Percentiles rank a stretch among this genome's conserved stretches.
These are phyloP conservation scores for Tagetes patula DNA, from an alignment of 129 eudicot genomes.

Conservation along the genomic window DNA sequence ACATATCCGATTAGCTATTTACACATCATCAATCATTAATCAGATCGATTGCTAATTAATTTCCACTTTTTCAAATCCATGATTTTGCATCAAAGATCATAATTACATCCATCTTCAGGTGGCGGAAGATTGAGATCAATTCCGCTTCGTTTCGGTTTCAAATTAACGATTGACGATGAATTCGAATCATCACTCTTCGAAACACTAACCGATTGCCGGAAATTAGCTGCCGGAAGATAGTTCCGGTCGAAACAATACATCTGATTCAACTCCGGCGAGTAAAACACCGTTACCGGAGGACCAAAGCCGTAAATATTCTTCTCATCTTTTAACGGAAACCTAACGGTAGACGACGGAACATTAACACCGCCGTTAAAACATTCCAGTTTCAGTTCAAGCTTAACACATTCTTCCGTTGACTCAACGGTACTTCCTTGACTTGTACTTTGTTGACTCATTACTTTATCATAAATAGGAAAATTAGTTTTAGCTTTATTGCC, in stretches of 20 bases:
- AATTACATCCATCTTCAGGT: slow-evolving; percentile 16
- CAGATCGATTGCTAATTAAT: too few relatives aligned
- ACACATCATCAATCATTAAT: background rate
- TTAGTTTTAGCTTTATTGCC: slow-evolving; percentile 55
- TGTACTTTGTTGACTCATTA: slow-evolving; percentile 41
- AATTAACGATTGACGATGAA: slow-evolving; percentile 54
- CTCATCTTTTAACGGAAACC: too few relatives aligned
- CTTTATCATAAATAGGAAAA: slow-evolving; percentile 32
- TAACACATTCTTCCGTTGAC: slow-evolving; percentile 35
- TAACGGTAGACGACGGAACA: slow-evolving; percentile 16
- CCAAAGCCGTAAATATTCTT: too few relatives aligned
- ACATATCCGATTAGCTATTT: slow-evolving; percentile 13
- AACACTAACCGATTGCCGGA: slow-evolving; percentile 26
- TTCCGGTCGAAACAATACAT: slow-evolving; percentile 33
- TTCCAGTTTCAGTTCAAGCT: slow-evolving; percentile 30
- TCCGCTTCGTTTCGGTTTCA: slow-evolving; percentile 28
- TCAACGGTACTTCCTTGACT: slow-evolving; percentile 59
- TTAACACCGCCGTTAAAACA: slow-evolving; percentile 9
- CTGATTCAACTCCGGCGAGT: slow-evolving; percentile 30
- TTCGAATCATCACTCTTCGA: slow-evolving; percentile 60
- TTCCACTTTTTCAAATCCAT: too few relatives aligned
- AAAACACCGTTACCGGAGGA: slow-evolving; percentile 10
- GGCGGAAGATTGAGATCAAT: slow-evolving; percentile 65
- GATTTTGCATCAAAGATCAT: too few relatives aligned
- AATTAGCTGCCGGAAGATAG: background rate